These are phyloP conservation scores for Aureobasidium sp. DNA, from an alignment of 2,329 filamentous ascomycete species.

Conservation along the genomic window DNA sequence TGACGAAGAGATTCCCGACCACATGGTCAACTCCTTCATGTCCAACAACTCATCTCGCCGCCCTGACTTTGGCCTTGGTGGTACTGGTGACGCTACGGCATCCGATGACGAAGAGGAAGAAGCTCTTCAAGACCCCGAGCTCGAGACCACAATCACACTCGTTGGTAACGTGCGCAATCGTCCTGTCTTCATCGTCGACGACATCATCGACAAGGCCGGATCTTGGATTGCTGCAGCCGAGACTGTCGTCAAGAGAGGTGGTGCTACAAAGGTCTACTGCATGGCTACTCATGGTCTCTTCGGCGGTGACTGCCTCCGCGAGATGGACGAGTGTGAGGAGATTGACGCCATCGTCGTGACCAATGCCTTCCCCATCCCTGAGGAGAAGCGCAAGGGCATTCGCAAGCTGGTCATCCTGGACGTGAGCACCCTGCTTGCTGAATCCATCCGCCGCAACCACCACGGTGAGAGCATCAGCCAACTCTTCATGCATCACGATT, in stretches of 20 bases:
- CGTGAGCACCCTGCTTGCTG: constrained; percentile 77
- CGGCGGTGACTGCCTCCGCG: constrained; percentile 78
- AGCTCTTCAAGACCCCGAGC: constrained; percentile 67
- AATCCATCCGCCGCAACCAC: constrained; percentile 92
- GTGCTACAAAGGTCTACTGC: constrained; percentile 90
- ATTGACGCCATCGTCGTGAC: constrained; percentile 94
- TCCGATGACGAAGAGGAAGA: constrained; percentile 92
- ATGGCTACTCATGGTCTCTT: constrained; percentile 97
- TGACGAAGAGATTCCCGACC: constrained; percentile 56
- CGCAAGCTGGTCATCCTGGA: constrained; percentile 87
- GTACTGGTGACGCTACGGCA: constrained; percentile 73
- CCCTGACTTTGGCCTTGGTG: constrained; percentile 57
- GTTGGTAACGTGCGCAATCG: constrained; percentile 87
- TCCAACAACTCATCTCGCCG: constrained; percentile 69
- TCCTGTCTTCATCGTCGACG: constrained; percentile 90
- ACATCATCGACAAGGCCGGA: constrained; percentile 96
- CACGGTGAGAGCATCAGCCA: constrained; percentile 75
- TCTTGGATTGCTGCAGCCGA: constrained; percentile 98
- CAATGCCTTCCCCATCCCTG: constrained; percentile 89
- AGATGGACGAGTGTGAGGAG: constrained; percentile 86
- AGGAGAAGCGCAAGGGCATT: constrained; percentile 60
- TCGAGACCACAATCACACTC: constrained; percentile 95
- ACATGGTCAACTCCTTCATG: constrained; percentile 75
- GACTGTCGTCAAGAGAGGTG: constrained; percentile 87
- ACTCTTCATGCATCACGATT: constrained; percentile 38